A percentile compares a stretch with the other conserved stretches of the same genome.
These are phyloP conservation scores for Aspergillus cavernicola DNA, from an alignment of 495 filamentous ascomycete species.

Conservation along the genomic window DNA sequence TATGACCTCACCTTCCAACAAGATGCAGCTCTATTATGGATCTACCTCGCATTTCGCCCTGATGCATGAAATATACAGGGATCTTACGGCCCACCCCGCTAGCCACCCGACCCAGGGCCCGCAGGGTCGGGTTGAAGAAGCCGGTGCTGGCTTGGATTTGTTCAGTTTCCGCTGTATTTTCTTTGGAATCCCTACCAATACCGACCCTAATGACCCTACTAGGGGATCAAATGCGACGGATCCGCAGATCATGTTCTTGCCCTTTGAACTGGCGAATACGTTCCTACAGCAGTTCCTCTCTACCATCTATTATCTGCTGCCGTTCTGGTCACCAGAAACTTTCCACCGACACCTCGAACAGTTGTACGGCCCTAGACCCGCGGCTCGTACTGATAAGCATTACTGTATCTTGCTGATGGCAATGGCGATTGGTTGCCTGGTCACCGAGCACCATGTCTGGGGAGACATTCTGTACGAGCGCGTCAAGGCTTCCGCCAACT, in stretches of 20 bases:
- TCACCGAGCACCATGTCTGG: slow-evolving; percentile 34
- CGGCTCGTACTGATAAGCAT: slow-evolving; percentile 22
- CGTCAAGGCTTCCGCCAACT: slow-evolving; percentile 31
- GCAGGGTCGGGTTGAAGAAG: slow-evolving; percentile 40
- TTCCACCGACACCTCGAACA: slow-evolving; percentile 30
- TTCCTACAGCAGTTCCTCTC: slow-evolving; percentile 35
- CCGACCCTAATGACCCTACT: slow-evolving; percentile 27
- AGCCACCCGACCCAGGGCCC: slow-evolving; percentile 19
- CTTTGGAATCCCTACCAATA: slow-evolving; percentile 37
- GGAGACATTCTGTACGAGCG: slow-evolving; percentile 39
- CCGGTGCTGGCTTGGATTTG: slow-evolving; percentile 40
- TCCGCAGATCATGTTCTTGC: slow-evolving; percentile 32
- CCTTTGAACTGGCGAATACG: slow-evolving; percentile 31
- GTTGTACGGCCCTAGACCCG: slow-evolving; percentile 26
- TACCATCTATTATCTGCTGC: slow-evolving; percentile 32
- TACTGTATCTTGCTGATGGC: slow-evolving; percentile 31
- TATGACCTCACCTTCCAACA: slow-evolving; percentile 42
- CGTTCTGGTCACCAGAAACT: slow-evolving; percentile 26
- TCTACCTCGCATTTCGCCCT: slow-evolving; percentile 44
- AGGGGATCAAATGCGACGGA: slow-evolving; percentile 15
- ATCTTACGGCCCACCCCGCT: slow-evolving; percentile 30
- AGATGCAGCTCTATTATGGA: slow-evolving; percentile 46
- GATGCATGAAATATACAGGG: slow-evolving; percentile 43
- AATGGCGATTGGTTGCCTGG: slow-evolving; percentile 31
- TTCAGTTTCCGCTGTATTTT: slow-evolving; percentile 45